Base-by-base conservation (phyloP, 2,329 filamentous ascomycete species). In the Pseudogymnoascus sp. region DNA sequence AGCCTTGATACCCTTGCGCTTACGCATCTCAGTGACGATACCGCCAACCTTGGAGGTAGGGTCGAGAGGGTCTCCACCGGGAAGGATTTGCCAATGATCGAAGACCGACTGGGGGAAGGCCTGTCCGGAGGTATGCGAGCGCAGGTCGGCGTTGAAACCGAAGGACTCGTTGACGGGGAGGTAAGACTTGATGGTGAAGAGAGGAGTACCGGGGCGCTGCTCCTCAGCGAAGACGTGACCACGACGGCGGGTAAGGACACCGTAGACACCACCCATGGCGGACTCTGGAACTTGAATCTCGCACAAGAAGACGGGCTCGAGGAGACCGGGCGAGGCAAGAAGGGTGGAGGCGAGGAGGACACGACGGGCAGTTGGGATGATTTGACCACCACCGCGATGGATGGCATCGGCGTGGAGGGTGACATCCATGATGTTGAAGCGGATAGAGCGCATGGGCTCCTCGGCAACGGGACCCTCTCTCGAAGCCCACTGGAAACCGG, bases 221-320 rank as follows among this genome's bases (percentile, higher is more conserved):
- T 95, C 90, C 84, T 99, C 94, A 77, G 84, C 83, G 86, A 97
- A 97, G 81, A 99, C 94, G 87, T 97, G 93, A 86, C 94, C 94
- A 89, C 94, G 88, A 79, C 92, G 85, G 75, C 92, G 89, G 80
- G 92, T 97, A 73, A 99, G 90, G 76, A 97, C 92, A 88, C 92
- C 90, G 82, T 99, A 99, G 80, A 99, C 96, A 86, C 94, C 94
- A 86, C 94, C 94, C 94, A 99, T 97, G 77, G 94, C 93, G 75
- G 87, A 83, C 86, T 99, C 94, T 74, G 93, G 93, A 67, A 99
- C 94, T 84, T 97, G 92, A 79, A 99, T 99, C 81, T 99, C 94
- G 78, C 96, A 92, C 77, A 97, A 84, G 89, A 95, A 99, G 80
- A 99, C 90, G 75, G 94, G 94, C 86, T 99, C 94, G 72, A 92